Percentiles rank a stretch among this genome's conserved stretches.
Conservation (phyloP, 139 green algal genomes). For the Asterochloris erici region DNA sequence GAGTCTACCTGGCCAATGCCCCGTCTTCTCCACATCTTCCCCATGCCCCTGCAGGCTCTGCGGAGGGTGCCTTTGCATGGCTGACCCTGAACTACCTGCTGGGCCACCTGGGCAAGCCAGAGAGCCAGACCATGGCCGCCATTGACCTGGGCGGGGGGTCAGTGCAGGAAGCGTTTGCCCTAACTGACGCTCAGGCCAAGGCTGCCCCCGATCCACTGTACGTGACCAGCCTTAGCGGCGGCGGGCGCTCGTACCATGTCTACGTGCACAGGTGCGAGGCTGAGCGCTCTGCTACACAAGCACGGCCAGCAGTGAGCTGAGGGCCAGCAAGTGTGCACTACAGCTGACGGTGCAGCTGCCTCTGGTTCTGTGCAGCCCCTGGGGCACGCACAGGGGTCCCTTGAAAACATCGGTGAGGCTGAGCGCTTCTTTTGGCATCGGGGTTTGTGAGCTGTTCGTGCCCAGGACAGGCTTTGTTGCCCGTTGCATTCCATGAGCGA, state of each 20-base stretch:
- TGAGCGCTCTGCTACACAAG: too few relatives aligned
- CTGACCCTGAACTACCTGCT: constrained; percentile 98
- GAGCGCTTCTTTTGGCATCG: too few relatives aligned
- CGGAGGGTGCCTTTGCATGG: constrained; percentile 91
- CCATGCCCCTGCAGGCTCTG: constrained; percentile 11
- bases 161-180: constrained; percentile 85
- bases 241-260: constrained; percentile 73
- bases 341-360: too few relatives aligned
- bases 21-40: background rate
- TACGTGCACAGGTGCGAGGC: constrained; percentile 86
- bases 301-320: too few relatives aligned
- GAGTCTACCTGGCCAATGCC: too few relatives aligned
- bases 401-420: too few relatives aligned
- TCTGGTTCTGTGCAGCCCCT: too few relatives aligned
- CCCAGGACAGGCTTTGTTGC: too few relatives aligned
- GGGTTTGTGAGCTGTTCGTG: too few relatives aligned
- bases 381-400: too few relatives aligned
- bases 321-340: too few relatives aligned
- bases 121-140: constrained; percentile 75
- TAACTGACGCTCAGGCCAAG: constrained; percentile 50
- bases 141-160: constrained; percentile 93
- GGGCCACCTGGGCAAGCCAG: constrained; percentile 62
- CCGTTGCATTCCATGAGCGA: too few relatives aligned
- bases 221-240: constrained; percentile 58
- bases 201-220: constrained; percentile 62